Evolutionary conservation across 1,284 basidiomycete genomes (phyloP), one percentile per base, ranked within the genome.

Genomic region (Apiotrichum domesticum): DNA sequence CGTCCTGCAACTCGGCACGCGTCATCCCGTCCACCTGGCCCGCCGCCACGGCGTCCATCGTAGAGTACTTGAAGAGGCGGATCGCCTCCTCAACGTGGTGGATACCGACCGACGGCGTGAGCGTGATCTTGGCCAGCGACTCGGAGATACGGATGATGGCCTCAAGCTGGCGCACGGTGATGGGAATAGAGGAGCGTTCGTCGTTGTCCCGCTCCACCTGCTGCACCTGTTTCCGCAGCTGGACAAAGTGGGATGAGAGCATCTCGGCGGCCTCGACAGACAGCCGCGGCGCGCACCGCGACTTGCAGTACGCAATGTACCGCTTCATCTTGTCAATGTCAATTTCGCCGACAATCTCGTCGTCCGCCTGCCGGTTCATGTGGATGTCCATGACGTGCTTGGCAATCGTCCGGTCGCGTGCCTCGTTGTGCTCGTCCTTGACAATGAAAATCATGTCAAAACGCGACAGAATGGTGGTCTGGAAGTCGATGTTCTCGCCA

Each of bases 361-460:
- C 83, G 59, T 82, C 80, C 61, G 84, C 86, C 46, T 85, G 83
- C 49, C 89, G 82, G 76, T 95, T 95, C 92, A 98, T 97, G 75
- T 98, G 96, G 54, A 97, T 90, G 74, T 94, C 94, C 90, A 99
- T 95, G 66, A 99, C 93, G 73, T 98, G 93, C 77, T 87, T 90
- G 10, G 96, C 95, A 66, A 98, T 96, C 66, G 87, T 91, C 88
- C 87, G 85, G 76, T 99, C 96, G 47, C 96, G 84, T 51, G 82
- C 80, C 77, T 98, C 96, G 72, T 98, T 92, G 76, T 98, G 96
- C 70, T 98, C 94, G 71, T 99, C 96, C 74, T 90, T 94, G 64
- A 99, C 89, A 66, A 99, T 96, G 79, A 98, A 99, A 70, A 99
- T 98, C 96, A 99, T 97, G 72, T 99, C 96, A 77, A 99, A 99